Evolutionary conservation across 2,329 filamentous ascomycete species (phyloP), one percentile per base, ranked within the genome.

Genomic region (Monilinia aucupariae): DNA sequence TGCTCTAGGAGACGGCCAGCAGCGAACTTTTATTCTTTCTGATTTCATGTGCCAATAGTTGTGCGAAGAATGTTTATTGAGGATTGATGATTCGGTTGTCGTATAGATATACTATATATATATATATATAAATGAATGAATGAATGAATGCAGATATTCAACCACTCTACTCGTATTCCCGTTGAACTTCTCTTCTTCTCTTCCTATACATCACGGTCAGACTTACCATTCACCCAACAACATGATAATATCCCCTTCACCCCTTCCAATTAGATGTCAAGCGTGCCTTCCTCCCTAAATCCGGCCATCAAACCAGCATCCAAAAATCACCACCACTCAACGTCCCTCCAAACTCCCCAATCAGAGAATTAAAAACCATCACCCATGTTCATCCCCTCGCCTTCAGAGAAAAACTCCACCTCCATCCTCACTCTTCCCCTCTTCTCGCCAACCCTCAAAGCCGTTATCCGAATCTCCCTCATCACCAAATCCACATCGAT

Each of bases 381-480:
- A 17, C 12, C 8, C 4, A 47, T 32, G 10, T 5, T 9, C 27
- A 3, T 2, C 6, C n/a, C 15, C 32, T 12, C 1, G 4, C 20
- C 5, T 9, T 43, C 12, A 55, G 7, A 55, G 12, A 37, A 53
- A 55, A 8, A 30, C 43, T 3, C 17, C 39, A 39, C 32, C 1
- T 6, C 7, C 41, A 48, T 41, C 41, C n/a, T 20, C 50, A 20
- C 50, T n/a, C 22, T 17, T 37, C 47, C 30, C 27, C 9, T 39
- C 49, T 61, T 50, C n/a, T 37, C 30, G 37, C 50, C 39, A 9
- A 55, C 22, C 3, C 22, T 55, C 30, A 30, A 15, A 7, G 59
- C 41, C 49, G 34, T 12, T n/a, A 15, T 39, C 17, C 39, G 59
- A 47, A 61, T 34, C 22, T 55, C 50, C 41, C 59, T 54, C 59